These are phyloP conservation scores for Entoloma clypeatum DNA, from an alignment of 1,284 basidiomycete genomes.

Conservation along the genomic window DNA sequence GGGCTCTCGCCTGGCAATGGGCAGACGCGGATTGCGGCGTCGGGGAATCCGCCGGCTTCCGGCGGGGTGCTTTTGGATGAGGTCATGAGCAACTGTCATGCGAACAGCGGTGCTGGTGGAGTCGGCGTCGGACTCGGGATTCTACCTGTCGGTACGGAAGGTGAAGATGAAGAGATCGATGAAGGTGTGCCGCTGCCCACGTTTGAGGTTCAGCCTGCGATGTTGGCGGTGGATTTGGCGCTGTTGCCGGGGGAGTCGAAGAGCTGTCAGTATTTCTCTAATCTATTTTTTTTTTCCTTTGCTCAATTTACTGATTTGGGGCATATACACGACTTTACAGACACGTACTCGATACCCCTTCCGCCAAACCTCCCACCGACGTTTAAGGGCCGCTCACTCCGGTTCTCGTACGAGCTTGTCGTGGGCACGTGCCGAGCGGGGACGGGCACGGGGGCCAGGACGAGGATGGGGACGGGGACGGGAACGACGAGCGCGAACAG, in stretches of 20 bases:
- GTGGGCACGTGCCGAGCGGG: constrained; percentile 79
- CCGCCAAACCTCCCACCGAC: constrained; percentile 87
- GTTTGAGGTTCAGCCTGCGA: constrained; percentile 76
- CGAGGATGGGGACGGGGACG: constrained; percentile 15
- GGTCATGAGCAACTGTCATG: too few species aligned
- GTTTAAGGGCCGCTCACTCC: constrained; percentile 78
- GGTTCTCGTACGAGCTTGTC: constrained; percentile 86
- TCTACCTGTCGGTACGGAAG: constrained; percentile 18
- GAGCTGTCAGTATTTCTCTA: constrained; percentile 57
- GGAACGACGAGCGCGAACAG: constrained; percentile 39
- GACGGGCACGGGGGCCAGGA: constrained; percentile 25
- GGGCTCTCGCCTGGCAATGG: too few species aligned
- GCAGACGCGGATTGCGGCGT: too few species aligned
- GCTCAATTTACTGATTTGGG: constrained; percentile 2
- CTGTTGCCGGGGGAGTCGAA: constrained; percentile 78
- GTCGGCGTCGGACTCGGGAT: constrained; percentile 25
- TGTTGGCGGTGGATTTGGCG: constrained; percentile 79
- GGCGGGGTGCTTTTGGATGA: too few species aligned
- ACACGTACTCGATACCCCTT: constrained; percentile 72
- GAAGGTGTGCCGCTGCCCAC: constrained; percentile 73
- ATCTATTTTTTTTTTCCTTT: neutral
- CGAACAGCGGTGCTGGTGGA: constrained; percentile 9
- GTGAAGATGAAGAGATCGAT: constrained; percentile 44
- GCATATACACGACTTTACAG: constrained; percentile 35
- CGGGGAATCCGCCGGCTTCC: too few species aligned